Evolutionary conservation across 805 yeast species (phyloP), one percentile per base, ranked within the genome.

Genomic region (Metschnikowia kofuensis): DNA sequence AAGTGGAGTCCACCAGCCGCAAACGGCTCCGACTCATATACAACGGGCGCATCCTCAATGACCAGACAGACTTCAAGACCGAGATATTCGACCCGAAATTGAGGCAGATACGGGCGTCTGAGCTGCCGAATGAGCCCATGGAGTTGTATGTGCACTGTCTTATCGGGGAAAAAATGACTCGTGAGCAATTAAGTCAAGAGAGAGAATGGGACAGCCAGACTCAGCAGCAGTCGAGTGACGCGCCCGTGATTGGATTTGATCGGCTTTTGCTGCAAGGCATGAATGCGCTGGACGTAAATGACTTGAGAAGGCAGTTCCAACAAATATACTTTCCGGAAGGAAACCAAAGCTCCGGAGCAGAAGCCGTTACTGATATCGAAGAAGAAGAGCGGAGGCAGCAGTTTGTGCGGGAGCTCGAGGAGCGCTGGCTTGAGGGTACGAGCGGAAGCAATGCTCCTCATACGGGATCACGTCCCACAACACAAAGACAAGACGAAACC

Each of bases 381-480:
- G 76, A 68, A 42, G 78, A 75, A 16, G 87, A 73, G 46, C 49
- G 51, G 29, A 50, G 69, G 14, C 68, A 63, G 46, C 56, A 61
- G 32, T 45, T 77, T 49, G 65, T 84, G 1, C 64, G 89, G 44
- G 84, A 84, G 54, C 64, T 89, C 49, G 96, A 89, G 62, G 96
- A 89, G 56, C 75, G 88, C 48, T 90, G 96, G 96, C 86, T 89
- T 52, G 94, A 89, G 55, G 82, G 85, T 42, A 85, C 89, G 0
- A 87, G 80, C 5, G 77, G 77, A 48, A 76, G 76, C 45, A 42
- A 45, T 7, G 27, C 34, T 26, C 12, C 38, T n/a, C 15, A 10
- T 28, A 15, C 12, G n/a, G 21, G 16, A 14, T 4, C 27, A 12
- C 30, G 30, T 15, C 11, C 30, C 9, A 16, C 10, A 13, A 15